A percentile compares a stretch with the other conserved stretches of the same genome.
Conservation (phyloP, 2,329 filamentous ascomycete genomes). For the Talaromyces sp. region DNA sequence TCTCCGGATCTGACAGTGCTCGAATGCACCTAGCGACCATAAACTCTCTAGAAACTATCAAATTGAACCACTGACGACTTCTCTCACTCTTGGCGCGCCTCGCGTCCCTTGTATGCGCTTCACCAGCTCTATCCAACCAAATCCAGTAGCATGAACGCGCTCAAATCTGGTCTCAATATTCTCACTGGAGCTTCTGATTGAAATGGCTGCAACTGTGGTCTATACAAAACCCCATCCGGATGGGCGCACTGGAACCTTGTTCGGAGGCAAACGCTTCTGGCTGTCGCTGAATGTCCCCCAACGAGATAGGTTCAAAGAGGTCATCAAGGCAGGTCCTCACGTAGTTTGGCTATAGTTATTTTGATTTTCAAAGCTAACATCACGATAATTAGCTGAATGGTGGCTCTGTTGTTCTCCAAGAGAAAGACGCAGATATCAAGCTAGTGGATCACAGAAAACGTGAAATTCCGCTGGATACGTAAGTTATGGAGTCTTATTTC, state of each 20-base stretch:
- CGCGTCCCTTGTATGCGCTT: neutral
- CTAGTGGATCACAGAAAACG: constrained; percentile 54
- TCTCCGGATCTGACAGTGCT: neutral
- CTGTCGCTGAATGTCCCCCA: constrained; percentile 49
- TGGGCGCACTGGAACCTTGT: constrained; percentile 31
- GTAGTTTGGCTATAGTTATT: neutral
- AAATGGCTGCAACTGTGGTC: constrained; percentile 2
- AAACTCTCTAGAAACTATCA: neutral
- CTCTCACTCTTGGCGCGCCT: neutral
- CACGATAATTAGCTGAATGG: constrained; percentile 42
- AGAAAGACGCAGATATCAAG: constrained; percentile 52
- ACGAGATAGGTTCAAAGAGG: constrained; percentile 42
- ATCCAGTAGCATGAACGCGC: neutral
- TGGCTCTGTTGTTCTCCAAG: constrained; percentile 47
- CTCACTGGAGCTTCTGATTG: neutral
- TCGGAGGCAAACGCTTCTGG: constrained; percentile 53
- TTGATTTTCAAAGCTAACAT: neutral
- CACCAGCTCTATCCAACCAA: neutral
- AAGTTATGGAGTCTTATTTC: constrained; percentile 15
- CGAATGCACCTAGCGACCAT: neutral
- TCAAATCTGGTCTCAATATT: neutral
- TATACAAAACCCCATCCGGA: constrained; percentile 7
- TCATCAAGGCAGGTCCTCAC: constrained; percentile 35
- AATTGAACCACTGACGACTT: neutral
- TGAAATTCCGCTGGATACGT: constrained; percentile 45